Evolutionary conservation across 192 early-diverging fungal species (phyloP), one percentile per base, ranked within the genome.

Genomic region (Gonapodya sp.): DNA sequence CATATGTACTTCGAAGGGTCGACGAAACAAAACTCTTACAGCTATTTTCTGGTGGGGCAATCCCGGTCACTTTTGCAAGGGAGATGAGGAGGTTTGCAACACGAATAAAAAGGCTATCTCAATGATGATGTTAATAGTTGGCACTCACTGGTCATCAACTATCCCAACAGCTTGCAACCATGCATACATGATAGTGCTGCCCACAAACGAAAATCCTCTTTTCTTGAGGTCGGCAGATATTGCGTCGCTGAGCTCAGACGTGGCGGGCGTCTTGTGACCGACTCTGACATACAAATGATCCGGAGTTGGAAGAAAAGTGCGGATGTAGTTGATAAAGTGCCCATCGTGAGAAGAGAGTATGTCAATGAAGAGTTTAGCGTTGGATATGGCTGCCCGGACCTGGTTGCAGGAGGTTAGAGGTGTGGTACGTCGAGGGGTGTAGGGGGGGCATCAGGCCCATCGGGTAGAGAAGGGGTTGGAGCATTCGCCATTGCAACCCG

Each of bases 171-270:
- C 75, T 33, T 77, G 75, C 30, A 77, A 34, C 18, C 16, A 34
- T 2, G 75, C 75, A 31, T 77, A 34, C 75, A 77, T 34, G 31
- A 77, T 77, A 33, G 75, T 77, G 75, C 30, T 77, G 75, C 75
- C 75, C 8, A 18, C 18, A 34, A 77, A 77, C 2, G 18, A 32
- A 33, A 77, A 77, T 2, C 75, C 75, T 18, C 75, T 16, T 33
- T 34, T 77, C 75, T 77, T 77, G 18, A 77, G 31, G 75, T 77
- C 75, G 8, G 75, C 34, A 2, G 30, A 32, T 2, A 77, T 2
- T 18, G 2, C 31, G 34, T 77, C 75, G 24, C 46, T 64, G 46
- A 64, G 46, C 24, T 64, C 46, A 16, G 46, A 64, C 8, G 46
- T 64, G 8, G 46, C 46, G 8, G 8, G 8, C 8, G 46, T 64